phyloP scores from a whole-genome alignment of 2,329 filamentous ascomycete genomes.

The Claviceps sp. region DNA sequence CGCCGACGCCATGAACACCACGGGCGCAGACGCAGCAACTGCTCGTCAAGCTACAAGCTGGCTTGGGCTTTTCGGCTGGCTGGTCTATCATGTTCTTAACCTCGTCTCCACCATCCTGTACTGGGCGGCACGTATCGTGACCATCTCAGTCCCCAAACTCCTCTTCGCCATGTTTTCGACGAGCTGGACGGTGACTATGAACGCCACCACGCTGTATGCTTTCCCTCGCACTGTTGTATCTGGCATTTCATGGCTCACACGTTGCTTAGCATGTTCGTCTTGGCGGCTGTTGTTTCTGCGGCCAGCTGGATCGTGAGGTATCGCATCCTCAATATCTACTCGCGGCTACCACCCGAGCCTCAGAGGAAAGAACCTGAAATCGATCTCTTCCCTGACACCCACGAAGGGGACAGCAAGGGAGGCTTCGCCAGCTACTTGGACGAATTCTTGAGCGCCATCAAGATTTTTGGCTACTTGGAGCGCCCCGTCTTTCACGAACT shows the following conservation, averaged over 20 bases:
- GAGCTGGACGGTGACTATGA: slow-evolving; percentile 95
- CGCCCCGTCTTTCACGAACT: slow-evolving; percentile 95
- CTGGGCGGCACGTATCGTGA: slow-evolving; percentile 72
- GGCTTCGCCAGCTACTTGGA: slow-evolving; percentile 93
- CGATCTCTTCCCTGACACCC: slow-evolving; percentile 85
- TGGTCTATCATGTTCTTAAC: slow-evolving; percentile 42
- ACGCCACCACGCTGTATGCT: slow-evolving; percentile 81
- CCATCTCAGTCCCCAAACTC: slow-evolving; percentile 78
- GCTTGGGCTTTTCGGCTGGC: slow-evolving; percentile 42
- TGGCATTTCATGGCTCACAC: slow-evolving; percentile 8
- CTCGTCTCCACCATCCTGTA: slow-evolving; percentile 49
- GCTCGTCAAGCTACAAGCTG: slow-evolving; percentile 34
- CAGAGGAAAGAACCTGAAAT: slow-evolving; percentile 92
- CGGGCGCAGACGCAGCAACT: slow-evolving; percentile 17
- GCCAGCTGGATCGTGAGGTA: slow-evolving; percentile 91
- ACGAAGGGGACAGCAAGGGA: slow-evolving; percentile 79
- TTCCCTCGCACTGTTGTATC: not conserved
- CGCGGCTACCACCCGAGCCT: slow-evolving; percentile 81
- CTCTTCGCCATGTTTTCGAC: slow-evolving; percentile 84
- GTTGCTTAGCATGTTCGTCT: slow-evolving; percentile 53
- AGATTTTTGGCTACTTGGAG: slow-evolving; percentile 95
- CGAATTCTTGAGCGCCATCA: slow-evolving; percentile 96
- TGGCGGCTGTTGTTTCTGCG: slow-evolving; percentile 65
- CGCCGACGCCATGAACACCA: slow-evolving; percentile 24
- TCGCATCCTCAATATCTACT: slow-evolving; percentile 93